Base-by-base conservation (phyloP, 805 yeast genomes). In the Candida mattraensis region DNA sequence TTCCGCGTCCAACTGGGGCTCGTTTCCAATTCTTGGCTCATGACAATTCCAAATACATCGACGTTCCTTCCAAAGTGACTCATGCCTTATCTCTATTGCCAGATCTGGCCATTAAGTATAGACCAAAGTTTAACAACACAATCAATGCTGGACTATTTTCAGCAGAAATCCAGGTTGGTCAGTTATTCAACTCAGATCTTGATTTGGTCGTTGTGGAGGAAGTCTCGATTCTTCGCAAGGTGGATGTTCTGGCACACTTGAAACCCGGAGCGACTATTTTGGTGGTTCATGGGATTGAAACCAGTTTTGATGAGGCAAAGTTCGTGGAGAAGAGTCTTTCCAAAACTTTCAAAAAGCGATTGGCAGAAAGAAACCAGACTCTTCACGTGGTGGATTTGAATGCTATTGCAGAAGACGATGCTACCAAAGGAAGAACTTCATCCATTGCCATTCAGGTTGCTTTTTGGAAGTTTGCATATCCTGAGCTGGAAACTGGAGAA, bases 381-480 rank as follows among this genome's bases (percentile, higher is more conserved):
- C 58, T 88, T 28, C 65, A 68, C 40, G 62, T 84, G 18, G 54
- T 87, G 33, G 94, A 87, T 59, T 67, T 74, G 45, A 69, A 78
- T 15, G 56, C 75, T 14, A 65, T 83, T 41, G 86, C 83, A 26
- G 86, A 77, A 37, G 71, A 78, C 48, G 83, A 77, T 43, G 79
- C 80, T 37, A 80, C 93, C 25, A 73, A 77, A 48, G 94, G 94
- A 18, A 80, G 88, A 56, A 78, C 93, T 4, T 69, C 70, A 20
- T 72, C 79, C 24, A 81, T 88, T 58, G 87, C 87, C 32, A 64
- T 77, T 39, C 95, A 88, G 64, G 76, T 83, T 26, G 86, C 81
- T 0, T 83, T 87, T 69, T 87, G 95, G 95, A 72, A 73, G 41
- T 66, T 72, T 27, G 75, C 84, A 6, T 76, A 72, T 44, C 85